Percentiles rank a stretch among this genome's conserved stretches.
Conservation (phyloP, 441 rosid genomes). For the Isatis lusitanica region DNA sequence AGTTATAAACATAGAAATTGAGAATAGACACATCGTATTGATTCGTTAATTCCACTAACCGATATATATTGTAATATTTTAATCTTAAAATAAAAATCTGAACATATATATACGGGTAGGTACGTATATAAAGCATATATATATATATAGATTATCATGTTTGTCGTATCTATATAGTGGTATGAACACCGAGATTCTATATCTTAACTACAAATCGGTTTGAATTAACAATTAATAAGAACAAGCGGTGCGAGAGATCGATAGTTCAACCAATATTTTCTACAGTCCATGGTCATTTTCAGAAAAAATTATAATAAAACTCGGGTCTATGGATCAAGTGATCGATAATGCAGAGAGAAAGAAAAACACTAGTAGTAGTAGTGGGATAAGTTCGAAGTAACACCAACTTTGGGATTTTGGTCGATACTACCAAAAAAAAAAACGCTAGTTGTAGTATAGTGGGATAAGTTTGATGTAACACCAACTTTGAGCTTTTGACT, state of each 20-base stretch:
- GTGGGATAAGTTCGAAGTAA: conserved; percentile 11
- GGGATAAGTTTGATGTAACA: conserved; percentile 22
- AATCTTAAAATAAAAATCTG: not conserved
- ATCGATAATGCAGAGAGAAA: not conserved
- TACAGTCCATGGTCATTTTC: not conserved
- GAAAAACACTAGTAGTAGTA: not conserved
- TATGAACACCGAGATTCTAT: conserved; percentile 17
- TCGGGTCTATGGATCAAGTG: not conserved
- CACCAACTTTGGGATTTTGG: conserved; percentile 13
- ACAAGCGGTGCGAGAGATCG: not conserved
- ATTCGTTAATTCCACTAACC: not conserved
- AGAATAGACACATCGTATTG: not conserved
- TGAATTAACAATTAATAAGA: not conserved
- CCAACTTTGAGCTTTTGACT: conserved; percentile 23
- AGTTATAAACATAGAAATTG: not conserved
- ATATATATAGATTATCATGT: not conserved
- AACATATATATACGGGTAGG: not conserved
- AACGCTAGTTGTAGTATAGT: conserved; percentile 8
- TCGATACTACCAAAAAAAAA: not conserved
- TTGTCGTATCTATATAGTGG: not conserved
- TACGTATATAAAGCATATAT: too few species aligned
- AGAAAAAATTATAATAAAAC: not conserved
- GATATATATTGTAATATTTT: not conserved
- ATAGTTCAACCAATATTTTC: conserved; percentile 2
- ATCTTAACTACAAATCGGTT: not conserved